Base-by-base conservation (phyloP, 352 stramenopile species). In the Phytophthora sansomeana region DNA sequence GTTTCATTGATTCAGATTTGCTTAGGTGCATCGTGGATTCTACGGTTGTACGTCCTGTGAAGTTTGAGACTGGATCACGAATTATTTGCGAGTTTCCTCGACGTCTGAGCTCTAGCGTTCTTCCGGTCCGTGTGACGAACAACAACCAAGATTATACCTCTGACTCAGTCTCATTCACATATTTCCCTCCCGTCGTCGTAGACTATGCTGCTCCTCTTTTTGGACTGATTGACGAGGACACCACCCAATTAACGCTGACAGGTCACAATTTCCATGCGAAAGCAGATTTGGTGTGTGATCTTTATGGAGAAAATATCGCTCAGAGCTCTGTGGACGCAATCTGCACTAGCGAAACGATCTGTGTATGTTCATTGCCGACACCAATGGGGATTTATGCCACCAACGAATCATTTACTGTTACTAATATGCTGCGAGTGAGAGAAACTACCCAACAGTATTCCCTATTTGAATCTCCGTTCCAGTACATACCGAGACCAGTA, bases 141-240 rank as follows among this genome's bases (percentile, higher is more conserved):
- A 82, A 83, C 55, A 71, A 74, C 26, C 75, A 80, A 63, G 77
- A 85, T 33, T 81, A 78, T 33, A 69, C 56, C 6, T 33, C 48
- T 6, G 66, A 74, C n/a, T 2, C 11, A 3, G 35, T 75, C 16
- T 7, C 14, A 16, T 80, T 74, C 26, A 7, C 17, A 0, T 19
- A 73, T 5, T 59, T 58, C 21, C 49, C 50, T 39, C 55, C 58
- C 0, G 16, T 69, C 28, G 32, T 51, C 3, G 44, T 85, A 11
- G 58, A 77, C 5, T 79, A 62, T 30, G 33, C 48, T 29, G 54
- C 51, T 7, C 69, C 74, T 10, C 53, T 47, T 1, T 71, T 64
- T 16, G 64, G 50, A 32, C 17, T 73, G 6, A 6, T 65, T 17
- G 69, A 70, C 7, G 49, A 64, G 9, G 41, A 35, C 1, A 19